These are phyloP conservation scores for Lithocarpus polystachyus DNA, from an alignment of 306 rosid genomes.

Conservation along the genomic window DNA sequence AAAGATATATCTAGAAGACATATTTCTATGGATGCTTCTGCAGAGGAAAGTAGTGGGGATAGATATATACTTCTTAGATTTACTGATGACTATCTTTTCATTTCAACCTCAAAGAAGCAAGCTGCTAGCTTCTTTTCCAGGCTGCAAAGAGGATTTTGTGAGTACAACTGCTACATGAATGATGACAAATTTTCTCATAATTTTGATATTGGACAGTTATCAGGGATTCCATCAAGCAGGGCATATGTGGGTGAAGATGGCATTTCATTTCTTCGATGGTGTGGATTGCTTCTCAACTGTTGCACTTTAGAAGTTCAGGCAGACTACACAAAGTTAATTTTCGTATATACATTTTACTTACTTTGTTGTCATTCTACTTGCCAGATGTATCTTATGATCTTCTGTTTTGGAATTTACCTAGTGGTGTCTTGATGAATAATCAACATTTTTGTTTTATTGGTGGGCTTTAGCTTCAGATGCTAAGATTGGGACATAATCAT, in stretches of 20 bases:
- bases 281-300: conserved; percentile 89
- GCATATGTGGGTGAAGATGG: conserved; percentile 48
- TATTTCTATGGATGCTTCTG: conserved; percentile 9
- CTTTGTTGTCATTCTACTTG: background rate
- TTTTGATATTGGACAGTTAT: conserved; percentile 49
- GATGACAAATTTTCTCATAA: conserved; percentile 33
- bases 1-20: conserved; percentile 6
- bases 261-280: conserved; percentile 69
- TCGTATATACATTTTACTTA: conserved; percentile 3
- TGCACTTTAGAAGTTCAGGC: conserved; percentile 22
- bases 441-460: background rate
- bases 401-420: background rate
- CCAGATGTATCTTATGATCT: too few species aligned
- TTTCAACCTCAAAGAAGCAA: conserved; percentile 76
- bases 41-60: conserved; percentile 17
- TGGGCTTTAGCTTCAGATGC: background rate
- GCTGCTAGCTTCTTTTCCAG: conserved; percentile 32
- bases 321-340: conserved; percentile 72
- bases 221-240: conserved; percentile 39
- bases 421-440: background rate
- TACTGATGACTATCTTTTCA: conserved; percentile 74
- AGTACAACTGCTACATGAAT: too few species aligned
- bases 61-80: conserved; percentile 44
- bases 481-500: too few species aligned
- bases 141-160: too few species aligned